phyloP scores from a whole-genome alignment of 2,329 filamentous ascomycete genomes.

The Scedosporium boydii region DNA sequence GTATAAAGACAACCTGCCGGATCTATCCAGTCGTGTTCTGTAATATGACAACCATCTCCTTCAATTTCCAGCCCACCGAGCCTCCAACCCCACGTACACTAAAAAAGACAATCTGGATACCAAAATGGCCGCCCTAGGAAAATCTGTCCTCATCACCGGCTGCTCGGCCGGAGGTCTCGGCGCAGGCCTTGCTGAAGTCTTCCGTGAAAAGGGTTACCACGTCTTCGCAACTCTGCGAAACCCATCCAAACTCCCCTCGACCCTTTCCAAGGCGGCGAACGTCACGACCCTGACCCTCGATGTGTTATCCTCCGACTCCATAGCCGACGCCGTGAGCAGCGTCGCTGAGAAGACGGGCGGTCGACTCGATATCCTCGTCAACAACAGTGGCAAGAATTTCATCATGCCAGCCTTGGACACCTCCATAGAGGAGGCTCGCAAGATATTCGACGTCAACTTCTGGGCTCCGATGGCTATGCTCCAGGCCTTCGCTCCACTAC shows the following conservation, averaged over 20 bases:
- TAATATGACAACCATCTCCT: too few relatives aligned
- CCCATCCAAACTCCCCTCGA: slow-evolving; percentile 15
- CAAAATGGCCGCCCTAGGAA: slow-evolving; percentile 7
- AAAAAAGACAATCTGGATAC: too few relatives aligned
- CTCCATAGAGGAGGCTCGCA: slow-evolving; percentile 19
- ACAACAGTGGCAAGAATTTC: slow-evolving; percentile 14
- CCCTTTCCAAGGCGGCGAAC: slow-evolving; percentile 13
- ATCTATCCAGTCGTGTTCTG: too few relatives aligned
- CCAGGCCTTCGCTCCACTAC: slow-evolving; percentile 24
- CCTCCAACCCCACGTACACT: too few relatives aligned
- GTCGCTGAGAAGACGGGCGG: slow-evolving; percentile 11
- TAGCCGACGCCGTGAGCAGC: slow-evolving; percentile 13
- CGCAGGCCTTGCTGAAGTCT: slow-evolving; percentile 14
- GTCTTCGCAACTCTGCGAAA: slow-evolving; percentile 24
- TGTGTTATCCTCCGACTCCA: slow-evolving; percentile 18
- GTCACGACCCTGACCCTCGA: slow-evolving; percentile 21
- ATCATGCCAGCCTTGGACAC: slow-evolving; percentile 19
- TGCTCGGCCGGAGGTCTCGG: slow-evolving; percentile 19
- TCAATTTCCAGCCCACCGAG: too few relatives aligned
- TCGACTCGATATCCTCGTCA: slow-evolving; percentile 13
- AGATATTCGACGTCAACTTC: slow-evolving; percentile 32
- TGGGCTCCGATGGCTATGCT: slow-evolving; percentile 26
- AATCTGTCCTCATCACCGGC: slow-evolving; percentile 16
- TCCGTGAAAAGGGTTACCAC: slow-evolving; percentile 16
- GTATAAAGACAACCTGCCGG: too few relatives aligned